These are phyloP conservation scores for Vicia faba DNA, from an alignment of 306 rosid genomes.

Conservation along the genomic window DNA sequence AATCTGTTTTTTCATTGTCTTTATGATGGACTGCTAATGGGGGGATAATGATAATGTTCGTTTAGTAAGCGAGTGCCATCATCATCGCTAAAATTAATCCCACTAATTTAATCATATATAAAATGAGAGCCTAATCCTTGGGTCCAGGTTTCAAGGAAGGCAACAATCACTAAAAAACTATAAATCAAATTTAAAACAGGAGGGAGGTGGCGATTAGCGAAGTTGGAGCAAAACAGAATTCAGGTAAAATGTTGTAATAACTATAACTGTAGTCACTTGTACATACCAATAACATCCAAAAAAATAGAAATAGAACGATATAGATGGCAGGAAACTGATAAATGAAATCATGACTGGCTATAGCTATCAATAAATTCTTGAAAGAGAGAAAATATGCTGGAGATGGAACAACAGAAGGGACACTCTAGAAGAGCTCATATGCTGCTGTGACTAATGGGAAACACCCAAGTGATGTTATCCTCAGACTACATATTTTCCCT, in stretches of 20 bases:
- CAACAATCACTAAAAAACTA: background rate
- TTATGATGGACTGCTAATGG: background rate
- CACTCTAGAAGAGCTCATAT: conserved; percentile 12
- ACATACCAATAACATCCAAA: conserved; percentile 41
- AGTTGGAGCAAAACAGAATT: background rate
- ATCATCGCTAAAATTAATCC: background rate
- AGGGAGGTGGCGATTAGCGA: background rate
- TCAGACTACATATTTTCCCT: conserved; percentile 30
- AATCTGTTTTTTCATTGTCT: background rate
- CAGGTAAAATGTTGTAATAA: conserved; percentile 42
- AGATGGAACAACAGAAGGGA: conserved; percentile 24
- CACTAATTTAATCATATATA: background rate
- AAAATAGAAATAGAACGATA: conserved; percentile 36
- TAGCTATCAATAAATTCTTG: conserved; percentile 29
- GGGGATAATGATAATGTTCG: background rate
- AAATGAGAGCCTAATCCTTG: background rate
- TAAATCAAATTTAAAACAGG: conserved; percentile 4
- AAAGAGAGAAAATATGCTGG: conserved; percentile 20
- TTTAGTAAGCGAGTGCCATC: background rate
- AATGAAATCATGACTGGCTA: conserved; percentile 33
- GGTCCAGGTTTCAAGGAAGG: background rate
- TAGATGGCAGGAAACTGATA: conserved; percentile 36
- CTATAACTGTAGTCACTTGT: conserved; percentile 39
- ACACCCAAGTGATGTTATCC: conserved; percentile 33
- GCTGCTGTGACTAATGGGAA: conserved; percentile 35